A percentile compares a stretch with the other conserved stretches of the same genome.
phyloP scores from a whole-genome alignment of 768 basidiomycete genomes.

The Chalciporus sphaerocephalus region DNA sequence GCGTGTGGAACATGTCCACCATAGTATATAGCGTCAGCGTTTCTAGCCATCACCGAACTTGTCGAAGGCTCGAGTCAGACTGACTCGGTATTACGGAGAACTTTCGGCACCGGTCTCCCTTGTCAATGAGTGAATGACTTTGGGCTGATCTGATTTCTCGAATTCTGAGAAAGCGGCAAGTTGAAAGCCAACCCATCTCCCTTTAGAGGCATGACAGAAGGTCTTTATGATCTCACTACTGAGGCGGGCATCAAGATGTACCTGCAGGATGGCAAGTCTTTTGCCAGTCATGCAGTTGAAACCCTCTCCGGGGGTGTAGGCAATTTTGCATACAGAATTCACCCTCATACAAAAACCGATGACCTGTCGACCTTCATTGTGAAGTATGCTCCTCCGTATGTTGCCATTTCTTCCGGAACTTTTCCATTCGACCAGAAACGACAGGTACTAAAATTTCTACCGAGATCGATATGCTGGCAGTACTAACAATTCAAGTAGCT shows the following conservation, averaged over 20 bases:
- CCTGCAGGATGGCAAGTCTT: conserved; percentile 44
- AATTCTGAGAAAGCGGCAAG: background rate
- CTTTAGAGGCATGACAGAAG: conserved; percentile 13
- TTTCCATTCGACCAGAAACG: conserved; percentile 42
- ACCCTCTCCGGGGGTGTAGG: conserved; percentile 48
- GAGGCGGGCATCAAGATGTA: conserved; percentile 37
- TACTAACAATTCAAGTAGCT: conserved; percentile 34
- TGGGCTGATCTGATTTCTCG: background rate
- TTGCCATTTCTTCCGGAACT: conserved; percentile 21
- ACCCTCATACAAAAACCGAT: conserved; percentile 36
- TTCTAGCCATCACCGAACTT: background rate
- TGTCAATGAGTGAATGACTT: conserved; percentile 11
- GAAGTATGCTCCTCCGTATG: conserved; percentile 53
- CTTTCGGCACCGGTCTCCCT: conserved; percentile 5
- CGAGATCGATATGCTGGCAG: background rate
- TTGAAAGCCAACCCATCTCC: background rate
- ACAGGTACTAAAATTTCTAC: conserved; percentile 41
- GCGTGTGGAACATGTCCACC: background rate
- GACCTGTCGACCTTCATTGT: conserved; percentile 48
- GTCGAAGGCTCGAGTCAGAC: background rate
- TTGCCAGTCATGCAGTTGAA: conserved; percentile 38
- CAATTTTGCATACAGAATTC: conserved; percentile 59
- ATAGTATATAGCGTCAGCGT: background rate
- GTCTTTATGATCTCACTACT: conserved; percentile 25
- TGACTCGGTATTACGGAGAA: too few species aligned